Evolutionary conservation across 371 early-diverging fungal species (phyloP).

Genomic region (Mortierella sp.): DNA sequence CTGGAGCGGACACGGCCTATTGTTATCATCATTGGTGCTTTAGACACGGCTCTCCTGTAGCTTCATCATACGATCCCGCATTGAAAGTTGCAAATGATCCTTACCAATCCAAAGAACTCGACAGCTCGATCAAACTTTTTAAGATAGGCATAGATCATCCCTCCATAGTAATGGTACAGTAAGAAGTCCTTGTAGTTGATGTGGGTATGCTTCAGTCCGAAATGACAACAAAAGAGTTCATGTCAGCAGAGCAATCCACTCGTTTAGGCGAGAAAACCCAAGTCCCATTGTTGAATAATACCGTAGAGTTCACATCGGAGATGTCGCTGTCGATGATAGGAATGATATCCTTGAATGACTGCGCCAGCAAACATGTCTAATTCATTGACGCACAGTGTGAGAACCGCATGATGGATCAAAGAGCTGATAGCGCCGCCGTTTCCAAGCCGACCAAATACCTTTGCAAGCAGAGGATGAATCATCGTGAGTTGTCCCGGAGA

Average conservation of each 20-base stretch:
- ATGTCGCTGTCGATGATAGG: conserved; percentile 68
- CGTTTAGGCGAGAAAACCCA: too few relatives aligned
- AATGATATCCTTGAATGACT: conserved; percentile 67
- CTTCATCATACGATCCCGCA: too few relatives aligned
- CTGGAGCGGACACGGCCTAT: conserved; percentile 72
- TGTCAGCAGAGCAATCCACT: too few relatives aligned
- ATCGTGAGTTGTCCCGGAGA: conserved; percentile 61
- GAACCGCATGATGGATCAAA: not conserved
- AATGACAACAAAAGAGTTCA: not conserved
- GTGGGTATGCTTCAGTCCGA: conserved; percentile 22
- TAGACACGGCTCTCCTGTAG: too few relatives aligned
- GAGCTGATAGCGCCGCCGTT: not conserved
- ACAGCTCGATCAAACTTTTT: conserved; percentile 74
- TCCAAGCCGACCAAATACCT: conserved; percentile 41
- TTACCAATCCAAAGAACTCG: conserved; percentile 69
- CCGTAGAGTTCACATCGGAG: conserved; percentile 63
- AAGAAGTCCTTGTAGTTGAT: conserved; percentile 66
- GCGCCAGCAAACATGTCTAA: conserved; percentile 69
- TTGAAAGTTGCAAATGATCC: not conserved
- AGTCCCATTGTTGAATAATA: conserved; percentile 17
- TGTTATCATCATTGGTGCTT: conserved; percentile 5
- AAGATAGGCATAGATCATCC: conserved; percentile 75
- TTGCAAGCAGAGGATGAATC: conserved; percentile 65
- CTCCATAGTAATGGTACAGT: conserved; percentile 84
- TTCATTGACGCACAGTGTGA: not conserved